phyloP scores from a whole-genome alignment of 371 early-diverging fungal genomes.

The Fennellomyces sp. region DNA sequence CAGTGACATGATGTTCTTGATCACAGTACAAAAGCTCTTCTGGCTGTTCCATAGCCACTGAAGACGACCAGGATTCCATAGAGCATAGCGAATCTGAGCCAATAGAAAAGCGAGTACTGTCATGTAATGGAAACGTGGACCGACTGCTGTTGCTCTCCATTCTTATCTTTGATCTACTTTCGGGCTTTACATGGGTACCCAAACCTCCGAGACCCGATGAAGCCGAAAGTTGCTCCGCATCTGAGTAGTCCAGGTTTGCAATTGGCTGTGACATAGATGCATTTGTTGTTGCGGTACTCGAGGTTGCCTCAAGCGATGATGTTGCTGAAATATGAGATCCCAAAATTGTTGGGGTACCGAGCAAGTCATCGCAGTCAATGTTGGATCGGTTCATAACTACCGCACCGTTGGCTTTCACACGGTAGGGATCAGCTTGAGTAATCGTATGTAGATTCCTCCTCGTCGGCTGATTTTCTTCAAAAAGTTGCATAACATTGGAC shows the following conservation, averaged over 20 bases:
- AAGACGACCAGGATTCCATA: neutral
- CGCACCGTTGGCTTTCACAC: slow-evolving; percentile 9
- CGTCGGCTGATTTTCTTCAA: neutral
- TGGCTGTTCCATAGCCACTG: neutral
- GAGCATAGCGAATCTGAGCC: neutral
- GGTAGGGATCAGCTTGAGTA: neutral
- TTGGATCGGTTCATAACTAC: neutral
- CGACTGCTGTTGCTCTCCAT: neutral
- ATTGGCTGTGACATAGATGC: neutral
- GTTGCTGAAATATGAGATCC: neutral
- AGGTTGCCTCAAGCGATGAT: neutral
- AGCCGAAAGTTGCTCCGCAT: too few relatives aligned
- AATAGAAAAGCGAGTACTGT: neutral
- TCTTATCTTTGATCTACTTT: too few relatives aligned
- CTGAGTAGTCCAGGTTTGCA: too few relatives aligned
- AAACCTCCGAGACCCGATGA: too few relatives aligned
- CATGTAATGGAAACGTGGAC: neutral
- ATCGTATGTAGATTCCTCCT: neutral
- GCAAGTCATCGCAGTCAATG: neutral
- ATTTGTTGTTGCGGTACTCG: neutral
- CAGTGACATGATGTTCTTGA: slow-evolving; percentile 1
- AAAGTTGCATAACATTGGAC: slow-evolving; percentile 5
- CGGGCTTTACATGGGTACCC: too few relatives aligned
- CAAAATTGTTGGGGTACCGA: neutral
- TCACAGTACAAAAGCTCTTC: neutral